Evolutionary conservation across 164 flowering plant species (phyloP).

Genomic region (Euptelea pleiosperma): DNA sequence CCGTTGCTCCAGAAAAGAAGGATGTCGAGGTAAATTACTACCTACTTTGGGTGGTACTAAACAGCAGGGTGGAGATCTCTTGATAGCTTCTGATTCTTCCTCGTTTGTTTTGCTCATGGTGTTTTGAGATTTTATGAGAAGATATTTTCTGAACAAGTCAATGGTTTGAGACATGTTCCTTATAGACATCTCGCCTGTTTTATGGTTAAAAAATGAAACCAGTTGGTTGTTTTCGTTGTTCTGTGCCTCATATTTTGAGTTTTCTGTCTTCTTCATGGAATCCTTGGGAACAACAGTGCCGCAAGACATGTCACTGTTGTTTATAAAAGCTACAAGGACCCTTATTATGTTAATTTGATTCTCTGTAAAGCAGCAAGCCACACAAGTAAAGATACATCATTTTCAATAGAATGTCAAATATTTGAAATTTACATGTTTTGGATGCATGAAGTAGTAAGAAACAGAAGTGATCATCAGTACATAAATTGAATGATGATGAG

Average conservation of each 20-base stretch:
- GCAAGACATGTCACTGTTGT: background rate
- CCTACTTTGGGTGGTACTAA: too few species aligned
- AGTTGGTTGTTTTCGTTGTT: slow-evolving; percentile 1
- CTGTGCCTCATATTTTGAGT: background rate
- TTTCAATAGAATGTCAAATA: too few species aligned
- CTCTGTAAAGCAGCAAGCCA: too few species aligned
- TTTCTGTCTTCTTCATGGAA: background rate
- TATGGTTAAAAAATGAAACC: background rate
- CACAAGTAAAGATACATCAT: too few species aligned
- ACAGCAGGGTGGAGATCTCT: background rate
- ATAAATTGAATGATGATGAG: too few species aligned
- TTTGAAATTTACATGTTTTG: too few species aligned
- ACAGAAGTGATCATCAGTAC: too few species aligned
- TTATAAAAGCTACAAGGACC: too few species aligned
- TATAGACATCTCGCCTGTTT: background rate
- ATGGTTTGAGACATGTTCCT: slow-evolving; percentile 13
- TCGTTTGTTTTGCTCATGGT: slow-evolving; percentile 5
- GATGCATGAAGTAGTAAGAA: too few species aligned
- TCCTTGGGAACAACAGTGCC: background rate
- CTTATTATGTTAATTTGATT: too few species aligned
- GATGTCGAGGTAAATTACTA: background rate
- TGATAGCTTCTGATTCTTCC: slow-evolving; percentile 3
- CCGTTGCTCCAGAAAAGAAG: slow-evolving; percentile 10
- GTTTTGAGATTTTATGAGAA: slow-evolving; percentile 6
- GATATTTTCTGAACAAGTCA: slow-evolving; percentile 15